These are phyloP conservation scores for Melastoma malabathricum DNA, from an alignment of 345 rosid genomes.

Conservation along the genomic window DNA sequence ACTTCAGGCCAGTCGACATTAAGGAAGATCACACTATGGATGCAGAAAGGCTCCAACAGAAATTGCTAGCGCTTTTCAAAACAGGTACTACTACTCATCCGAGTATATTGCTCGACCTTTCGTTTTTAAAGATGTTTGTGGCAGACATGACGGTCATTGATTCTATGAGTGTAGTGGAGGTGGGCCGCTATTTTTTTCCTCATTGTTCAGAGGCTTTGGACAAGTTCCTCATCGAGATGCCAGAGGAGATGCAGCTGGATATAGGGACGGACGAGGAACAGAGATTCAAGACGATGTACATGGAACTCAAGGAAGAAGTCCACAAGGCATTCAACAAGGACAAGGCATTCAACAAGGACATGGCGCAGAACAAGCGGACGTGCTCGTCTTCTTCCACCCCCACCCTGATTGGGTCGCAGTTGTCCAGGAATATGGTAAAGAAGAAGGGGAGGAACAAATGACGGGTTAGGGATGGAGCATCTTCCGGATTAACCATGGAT, in stretches of 20 bases:
- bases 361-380: conserved; percentile 13
- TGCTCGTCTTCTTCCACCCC: conserved; percentile 14
- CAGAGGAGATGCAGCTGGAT: conserved; percentile 19
- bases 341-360: too few relatives aligned
- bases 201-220: conserved; percentile 30
- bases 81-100: conserved; percentile 22
- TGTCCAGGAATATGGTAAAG: conserved; percentile 12
- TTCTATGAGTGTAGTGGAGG: conserved; percentile 28
- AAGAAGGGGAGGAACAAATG: conserved; percentile 9
- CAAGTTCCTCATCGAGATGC: conserved; percentile 19
- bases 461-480: background rate
- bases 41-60: conserved; percentile 11
- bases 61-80: conserved; percentile 21
- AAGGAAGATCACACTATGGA: conserved; percentile 17
- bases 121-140: too few relatives aligned
- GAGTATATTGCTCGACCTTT: too few relatives aligned
- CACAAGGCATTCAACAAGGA: conserved; percentile 28
- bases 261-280: conserved; percentile 30
- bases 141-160: background rate
- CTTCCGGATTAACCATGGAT: background rate
- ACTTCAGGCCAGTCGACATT: conserved; percentile 16
- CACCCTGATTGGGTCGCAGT: conserved; percentile 14
- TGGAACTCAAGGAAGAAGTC: conserved; percentile 30
- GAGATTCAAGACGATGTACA: conserved; percentile 18
- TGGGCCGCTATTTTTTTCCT: conserved; percentile 26